Percentiles rank a stretch among this genome's conserved stretches.
Evolutionary conservation across 371 early-diverging fungal genomes (phyloP).

Genomic region (Mortierella sp.): DNA sequence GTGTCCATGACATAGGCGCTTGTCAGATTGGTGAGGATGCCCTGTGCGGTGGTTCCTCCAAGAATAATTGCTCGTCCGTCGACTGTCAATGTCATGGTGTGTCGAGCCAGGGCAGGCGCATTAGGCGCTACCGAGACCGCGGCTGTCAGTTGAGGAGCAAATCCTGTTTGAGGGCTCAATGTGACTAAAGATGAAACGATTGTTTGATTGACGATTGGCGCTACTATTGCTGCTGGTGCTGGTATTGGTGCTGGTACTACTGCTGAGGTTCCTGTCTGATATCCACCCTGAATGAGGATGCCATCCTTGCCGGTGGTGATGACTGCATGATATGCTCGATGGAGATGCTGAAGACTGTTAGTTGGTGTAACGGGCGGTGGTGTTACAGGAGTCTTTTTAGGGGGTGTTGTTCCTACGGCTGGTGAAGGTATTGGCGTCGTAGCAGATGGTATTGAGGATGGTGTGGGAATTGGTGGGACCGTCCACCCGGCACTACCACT

Average conservation of each 20-base stretch:
- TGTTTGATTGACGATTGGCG: slow-evolving; percentile 13
- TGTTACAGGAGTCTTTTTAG: slow-evolving; percentile 1
- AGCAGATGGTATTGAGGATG: background rate
- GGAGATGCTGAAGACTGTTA: slow-evolving; percentile 16
- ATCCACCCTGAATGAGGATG: slow-evolving; percentile 42
- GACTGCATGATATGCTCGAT: slow-evolving; percentile 35
- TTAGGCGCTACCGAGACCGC: slow-evolving; percentile 27
- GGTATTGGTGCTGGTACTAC: background rate
- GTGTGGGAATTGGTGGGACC: background rate
- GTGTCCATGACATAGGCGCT: slow-evolving; percentile 44
- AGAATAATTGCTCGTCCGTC: slow-evolving; percentile 47
- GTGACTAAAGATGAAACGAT: slow-evolving; percentile 40
- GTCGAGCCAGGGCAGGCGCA: slow-evolving; percentile 38
- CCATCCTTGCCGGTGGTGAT: slow-evolving; percentile 45
- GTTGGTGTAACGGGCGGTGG: background rate
- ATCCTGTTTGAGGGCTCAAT: slow-evolving; percentile 11
- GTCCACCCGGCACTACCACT: background rate
- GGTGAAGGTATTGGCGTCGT: background rate
- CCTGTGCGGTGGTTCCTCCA: slow-evolving; percentile 33
- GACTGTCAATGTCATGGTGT: slow-evolving; percentile 42
- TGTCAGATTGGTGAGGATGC: slow-evolving; percentile 29
- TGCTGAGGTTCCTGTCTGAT: slow-evolving; percentile 9
- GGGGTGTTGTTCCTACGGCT: background rate
- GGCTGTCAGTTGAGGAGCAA: slow-evolving; percentile 4
- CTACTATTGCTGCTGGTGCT: background rate